Base-by-base conservation (phyloP, 352 stramenopile species). In the Thraustochytrium sp. region DNA sequence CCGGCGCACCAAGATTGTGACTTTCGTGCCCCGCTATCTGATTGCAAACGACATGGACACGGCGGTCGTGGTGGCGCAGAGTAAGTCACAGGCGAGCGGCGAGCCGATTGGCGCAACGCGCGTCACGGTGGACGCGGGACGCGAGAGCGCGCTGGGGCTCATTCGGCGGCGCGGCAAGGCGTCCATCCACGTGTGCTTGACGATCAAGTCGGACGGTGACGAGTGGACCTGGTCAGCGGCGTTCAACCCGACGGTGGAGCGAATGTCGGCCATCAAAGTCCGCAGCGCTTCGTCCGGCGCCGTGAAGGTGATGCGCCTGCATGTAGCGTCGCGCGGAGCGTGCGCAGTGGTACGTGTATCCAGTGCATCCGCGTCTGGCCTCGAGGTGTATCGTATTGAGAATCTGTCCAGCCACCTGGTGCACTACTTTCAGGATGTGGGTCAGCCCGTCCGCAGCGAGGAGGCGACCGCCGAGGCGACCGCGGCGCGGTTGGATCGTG, bases 1-100 rank as follows among this genome's bases (percentile, higher is more conserved):
- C 37, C 46, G 53, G 44, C 68, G 68, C 8, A 49, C 68, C 42
- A 80, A 80, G 53, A 51, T 80, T 46, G 48, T 80, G 16, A 72
- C 68, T 21, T 64, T 80, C 2, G 46, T 80, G 3, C 68, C 68
- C 5, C 42, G 68, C 16, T 80, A 40, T 80, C 31, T 80, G 13
- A 64, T 64, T 37, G 51, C 26, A 13, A 80, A 61, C 37, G 68
- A 80, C 46, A 37, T 80, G 5, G 34, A 44, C 8, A 44, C n/a
- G 4, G 48, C 76, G 9, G 4, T 80, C 31, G 29, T 80, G 4
- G 26, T 80, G 4, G 46, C 68, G 26, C 68, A 80, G 34, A 80
- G 68, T 42, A 46, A 11, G 9, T 46, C 31, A 11, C 4, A 49
- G 31, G 26, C 31, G 26, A 2, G 31, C 9, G 68, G 68, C 46